Base-by-base conservation (phyloP, 148 eudicot species). In the Polygonum maritimum region DNA sequence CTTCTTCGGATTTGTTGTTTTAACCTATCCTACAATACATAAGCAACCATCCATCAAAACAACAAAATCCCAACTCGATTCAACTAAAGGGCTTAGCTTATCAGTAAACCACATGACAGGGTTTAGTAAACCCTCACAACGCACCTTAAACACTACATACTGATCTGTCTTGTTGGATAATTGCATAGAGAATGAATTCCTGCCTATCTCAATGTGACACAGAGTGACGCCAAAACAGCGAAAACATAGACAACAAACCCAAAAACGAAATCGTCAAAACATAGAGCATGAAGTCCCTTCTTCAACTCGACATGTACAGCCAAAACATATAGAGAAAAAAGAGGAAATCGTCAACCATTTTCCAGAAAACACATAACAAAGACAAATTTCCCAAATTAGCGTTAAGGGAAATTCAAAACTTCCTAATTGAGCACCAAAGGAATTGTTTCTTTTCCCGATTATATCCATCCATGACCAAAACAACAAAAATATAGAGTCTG, bases 1-100 rank as follows among this genome's bases (percentile, higher is more conserved):
- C 85, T 84, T 91, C 81, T 89, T 93, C 35, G 98, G 98, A 81
- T 91, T 93, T 40, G 98, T 93, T 70, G 98, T 93, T 83, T 93
- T 93, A 71, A 93, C 93, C 98, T 90, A 79, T 72, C 36, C 57
- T 40, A 41, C 71, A 44, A 62, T 3, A 77, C 74, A 63, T 14
- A 57, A 78, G 10, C 18, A 81, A 62, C 51, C 78, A 77, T 75
- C 49, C 77, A 70, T 80, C 36, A 65, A 65, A 65, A 78, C 76
- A 81, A 14, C 51, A 38, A 21, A 67, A 62, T 35, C 48, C 19
- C 74, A 55, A 10, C 71, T n/a, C 18, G 65, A 75, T 75, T 75
- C 40, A 81, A 78, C 31, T 75, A 75, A 26, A 40, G 12, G n/a
- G 8, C 5, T 44, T 16, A 38, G 8, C 14, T 22, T n/a, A 26